Evolutionary conservation across 2,329 filamentous ascomycete species (phyloP), one percentile per base, ranked within the genome.

Genomic region (Cytospora mali): DNA sequence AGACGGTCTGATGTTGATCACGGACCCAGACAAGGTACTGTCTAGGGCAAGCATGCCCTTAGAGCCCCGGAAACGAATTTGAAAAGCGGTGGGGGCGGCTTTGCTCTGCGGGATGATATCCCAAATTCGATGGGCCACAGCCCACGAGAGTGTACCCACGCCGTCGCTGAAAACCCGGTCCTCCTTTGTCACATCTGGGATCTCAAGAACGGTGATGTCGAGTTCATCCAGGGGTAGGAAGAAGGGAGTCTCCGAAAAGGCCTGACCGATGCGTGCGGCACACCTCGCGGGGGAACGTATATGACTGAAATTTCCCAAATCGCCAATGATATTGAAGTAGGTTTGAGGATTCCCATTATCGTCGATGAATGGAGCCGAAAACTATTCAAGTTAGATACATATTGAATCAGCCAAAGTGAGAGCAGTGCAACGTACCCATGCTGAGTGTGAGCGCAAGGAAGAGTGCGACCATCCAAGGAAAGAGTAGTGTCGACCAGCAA

Each of bases 381-480:
- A 82, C 90, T 66, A 23, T 1, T 23, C 10, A 23, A 21, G 42
- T 42, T 21, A 42, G 39, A 55, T 10, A 14, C 13, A 21, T 21
- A 6, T 7, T 42, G 18, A n/a, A n/a, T 18, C n/a, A n/a, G n/a
- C n/a, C n/a, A n/a, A n/a, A n/a, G n/a, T n/a, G n/a, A n/a, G n/a
- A n/a, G n/a, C n/a, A n/a, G n/a, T n/a, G n/a, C n/a, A 23, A 28
- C 64, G 16, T 58, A 66, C 64, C 64, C 90, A 93, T 39, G 84
- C 87, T 0, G 88, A 87, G 63, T 92, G 89, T 0, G 86, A 81
- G 14, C 91, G 81, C 4, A 94, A 79, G 0, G 90, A 93, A 0
- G 90, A 94, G 72, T 93, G 88, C 0, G 90, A 93, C 72, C 93
- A 94, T 0, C 91, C 91, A 0, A 94, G 78, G 69, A 93, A 94